Evolutionary conservation across 441 rosid genomes (phyloP).

Genomic region (Arabidopsis lyrata): DNA sequence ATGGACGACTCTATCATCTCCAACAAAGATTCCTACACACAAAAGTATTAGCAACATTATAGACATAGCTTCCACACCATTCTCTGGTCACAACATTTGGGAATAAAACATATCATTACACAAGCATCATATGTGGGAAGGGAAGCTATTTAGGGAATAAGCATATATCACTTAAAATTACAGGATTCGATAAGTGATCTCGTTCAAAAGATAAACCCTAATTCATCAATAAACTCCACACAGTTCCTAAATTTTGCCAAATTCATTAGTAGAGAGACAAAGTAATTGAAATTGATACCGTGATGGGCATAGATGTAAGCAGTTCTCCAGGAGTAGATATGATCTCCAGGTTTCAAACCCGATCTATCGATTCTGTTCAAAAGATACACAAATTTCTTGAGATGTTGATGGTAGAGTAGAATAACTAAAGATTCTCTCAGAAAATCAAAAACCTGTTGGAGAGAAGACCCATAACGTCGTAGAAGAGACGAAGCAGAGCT

Average conservation of each 20-base stretch:
- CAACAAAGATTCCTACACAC: conserved; percentile 75
- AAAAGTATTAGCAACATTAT: background rate
- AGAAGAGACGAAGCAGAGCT: background rate
- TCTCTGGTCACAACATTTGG: too few relatives aligned
- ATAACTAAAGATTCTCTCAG: background rate
- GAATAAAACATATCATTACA: too few relatives aligned
- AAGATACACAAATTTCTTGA: background rate
- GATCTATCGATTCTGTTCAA: conserved; percentile 31
- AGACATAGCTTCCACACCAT: too few relatives aligned
- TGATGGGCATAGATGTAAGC: conserved; percentile 50
- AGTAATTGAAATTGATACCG: conserved; percentile 4
- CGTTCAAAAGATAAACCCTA: background rate
- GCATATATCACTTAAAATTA: too few relatives aligned
- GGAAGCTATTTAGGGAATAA: too few relatives aligned
- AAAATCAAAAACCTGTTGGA: conserved; percentile 70
- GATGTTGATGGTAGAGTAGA: too few relatives aligned
- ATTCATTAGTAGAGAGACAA: too few relatives aligned
- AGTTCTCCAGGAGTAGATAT: conserved; percentile 47
- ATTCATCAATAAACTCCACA: background rate
- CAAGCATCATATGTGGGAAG: too few relatives aligned
- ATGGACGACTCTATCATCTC: conserved; percentile 80
- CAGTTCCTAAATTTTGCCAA: background rate
- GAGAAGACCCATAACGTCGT: conserved; percentile 72
- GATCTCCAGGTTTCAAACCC: conserved; percentile 44
- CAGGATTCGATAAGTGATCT: background rate